phyloP scores from a whole-genome alignment of 345 rosid genomes.

The Cardamine chenopodiifolia region DNA sequence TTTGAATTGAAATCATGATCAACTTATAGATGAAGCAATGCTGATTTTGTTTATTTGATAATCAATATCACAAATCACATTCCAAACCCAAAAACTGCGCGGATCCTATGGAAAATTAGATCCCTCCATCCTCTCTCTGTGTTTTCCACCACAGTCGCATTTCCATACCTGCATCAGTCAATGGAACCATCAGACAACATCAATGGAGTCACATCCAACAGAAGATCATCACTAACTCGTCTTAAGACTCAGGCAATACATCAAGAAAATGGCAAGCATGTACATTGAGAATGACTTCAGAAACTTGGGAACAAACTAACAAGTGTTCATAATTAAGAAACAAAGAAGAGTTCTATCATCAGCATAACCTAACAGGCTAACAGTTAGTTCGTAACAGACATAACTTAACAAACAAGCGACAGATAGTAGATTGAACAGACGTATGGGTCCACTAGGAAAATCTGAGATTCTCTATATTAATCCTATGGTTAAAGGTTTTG shows the following conservation, averaged over 20 bases:
- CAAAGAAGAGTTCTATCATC: not conserved
- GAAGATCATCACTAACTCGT: not conserved
- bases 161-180: conserved; percentile 75
- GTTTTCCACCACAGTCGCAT: conserved; percentile 91
- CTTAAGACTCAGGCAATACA: not conserved
- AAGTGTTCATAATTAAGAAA: not conserved
- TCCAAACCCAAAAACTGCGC: conserved; percentile 91
- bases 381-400: not conserved
- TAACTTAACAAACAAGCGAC: not conserved
- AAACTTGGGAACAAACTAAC: not conserved
- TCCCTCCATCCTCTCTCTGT: conserved; percentile 98
- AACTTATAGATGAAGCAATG: conserved; percentile 27
- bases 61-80: conserved; percentile 46
- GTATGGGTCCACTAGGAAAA: not conserved
- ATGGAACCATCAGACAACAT: conserved; percentile 5
- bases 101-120: conserved; percentile 82
- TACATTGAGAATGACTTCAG: not conserved
- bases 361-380: not conserved
- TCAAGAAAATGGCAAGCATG: not conserved
- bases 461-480: not conserved
- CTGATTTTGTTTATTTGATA: conserved; percentile 24
- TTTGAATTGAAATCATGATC: conserved; percentile 25
- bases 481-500: not conserved
- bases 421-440: not conserved
- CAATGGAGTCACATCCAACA: not conserved